Conservation (phyloP, 2,329 filamentous ascomycete species). For the Neospermospora avenae region DNA sequence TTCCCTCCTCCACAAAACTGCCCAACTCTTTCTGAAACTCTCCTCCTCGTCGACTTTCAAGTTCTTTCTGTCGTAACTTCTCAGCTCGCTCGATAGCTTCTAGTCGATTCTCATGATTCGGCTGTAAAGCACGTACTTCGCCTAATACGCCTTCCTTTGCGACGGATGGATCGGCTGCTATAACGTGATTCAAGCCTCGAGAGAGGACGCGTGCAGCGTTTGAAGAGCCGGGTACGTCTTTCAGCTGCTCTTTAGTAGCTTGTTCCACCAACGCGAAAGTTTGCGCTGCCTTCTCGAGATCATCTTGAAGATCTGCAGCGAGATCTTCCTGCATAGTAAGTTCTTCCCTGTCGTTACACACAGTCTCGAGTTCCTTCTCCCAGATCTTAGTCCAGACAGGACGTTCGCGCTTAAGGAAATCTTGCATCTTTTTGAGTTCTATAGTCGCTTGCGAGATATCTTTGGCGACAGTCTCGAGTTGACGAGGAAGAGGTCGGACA, state of each 20-base stretch:
- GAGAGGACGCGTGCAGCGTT: constrained; percentile 54
- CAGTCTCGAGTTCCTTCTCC: constrained; percentile 94
- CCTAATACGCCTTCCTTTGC: constrained; percentile 90
- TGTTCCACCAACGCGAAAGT: constrained; percentile 95
- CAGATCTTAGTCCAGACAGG: constrained; percentile 98
- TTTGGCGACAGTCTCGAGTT: constrained; percentile 84
- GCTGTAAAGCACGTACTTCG: constrained; percentile 88
- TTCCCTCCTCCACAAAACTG: constrained; percentile 82
- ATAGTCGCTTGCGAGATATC: constrained; percentile 78
- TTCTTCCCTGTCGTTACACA: constrained; percentile 93
- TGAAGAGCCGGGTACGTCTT: constrained; percentile 57
- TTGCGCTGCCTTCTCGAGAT: constrained; percentile 89
- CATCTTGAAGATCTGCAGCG: constrained; percentile 85
- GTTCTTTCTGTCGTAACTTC: constrained; percentile 82
- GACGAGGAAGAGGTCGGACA: constrained; percentile 83
- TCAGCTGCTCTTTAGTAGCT: constrained; percentile 96
- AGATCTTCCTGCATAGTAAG: constrained; percentile 96
- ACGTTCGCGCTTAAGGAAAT: constrained; percentile 87
- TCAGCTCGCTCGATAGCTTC: constrained; percentile 98
- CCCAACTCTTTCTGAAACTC: constrained; percentile 80
- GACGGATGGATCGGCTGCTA: constrained; percentile 63
- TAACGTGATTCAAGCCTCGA: constrained; percentile 51
- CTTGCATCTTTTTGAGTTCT: constrained; percentile 91
- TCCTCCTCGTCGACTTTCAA: constrained; percentile 69
- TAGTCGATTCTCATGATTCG: constrained; percentile 88